phyloP scores from a whole-genome alignment of 306 rosid species.

The Datisca glomerata region DNA sequence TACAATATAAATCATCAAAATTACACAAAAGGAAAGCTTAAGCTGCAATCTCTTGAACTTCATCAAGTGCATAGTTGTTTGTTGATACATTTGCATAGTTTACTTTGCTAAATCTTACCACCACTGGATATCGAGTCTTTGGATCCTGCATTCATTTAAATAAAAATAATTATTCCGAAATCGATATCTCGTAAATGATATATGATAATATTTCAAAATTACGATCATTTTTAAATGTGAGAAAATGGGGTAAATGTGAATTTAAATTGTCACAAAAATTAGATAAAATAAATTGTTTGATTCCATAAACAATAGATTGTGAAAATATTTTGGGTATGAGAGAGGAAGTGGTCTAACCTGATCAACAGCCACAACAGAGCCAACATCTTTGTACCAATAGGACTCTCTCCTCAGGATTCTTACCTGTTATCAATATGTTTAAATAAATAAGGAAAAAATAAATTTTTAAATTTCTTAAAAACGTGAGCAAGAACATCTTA shows the following conservation, averaged over 20 bases:
- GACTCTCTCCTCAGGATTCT: conserved; percentile 18
- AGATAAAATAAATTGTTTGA: no score
- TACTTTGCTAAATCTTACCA: conserved; percentile 19
- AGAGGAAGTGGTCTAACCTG: conserved; percentile 6
- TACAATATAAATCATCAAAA: no score
- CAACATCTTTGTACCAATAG: conserved; percentile 18
- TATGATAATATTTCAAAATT: no score
- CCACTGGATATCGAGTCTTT: conserved; percentile 15
- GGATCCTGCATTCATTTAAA: conserved; percentile 14
- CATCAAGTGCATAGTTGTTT: conserved; percentile 21
- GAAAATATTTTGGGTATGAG: neutral
- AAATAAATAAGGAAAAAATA: neutral
- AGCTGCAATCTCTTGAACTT: conserved; percentile 15
- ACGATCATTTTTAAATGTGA: no score
- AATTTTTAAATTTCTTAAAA: neutral
- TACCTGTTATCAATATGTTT: conserved; percentile 8
- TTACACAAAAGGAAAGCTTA: no score
- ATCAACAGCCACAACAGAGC: conserved; percentile 17
- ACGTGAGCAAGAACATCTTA: neutral
- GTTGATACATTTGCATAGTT: conserved; percentile 22
- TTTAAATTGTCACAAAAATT: no score
- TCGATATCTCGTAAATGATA: neutral
- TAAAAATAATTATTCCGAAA: neutral
- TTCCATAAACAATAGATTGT: neutral
- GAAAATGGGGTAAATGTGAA: no score